These are phyloP conservation scores for Zoysia japonica DNA, from an alignment of 176 grass and related monocot genomes.

Conservation along the genomic window DNA sequence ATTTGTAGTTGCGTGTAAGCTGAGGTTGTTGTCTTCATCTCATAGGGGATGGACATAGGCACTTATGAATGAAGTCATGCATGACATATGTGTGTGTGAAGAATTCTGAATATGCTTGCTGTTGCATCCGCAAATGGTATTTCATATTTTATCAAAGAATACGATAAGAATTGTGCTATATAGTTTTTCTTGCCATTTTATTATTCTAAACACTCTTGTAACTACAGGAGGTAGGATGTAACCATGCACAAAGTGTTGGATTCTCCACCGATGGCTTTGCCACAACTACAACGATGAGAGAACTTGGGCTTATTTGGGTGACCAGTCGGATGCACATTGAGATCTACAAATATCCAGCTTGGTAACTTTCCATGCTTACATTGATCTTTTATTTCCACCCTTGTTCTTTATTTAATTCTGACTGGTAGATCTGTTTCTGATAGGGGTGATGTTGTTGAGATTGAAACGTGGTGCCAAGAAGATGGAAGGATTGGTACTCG, in stretches of 20 bases:
- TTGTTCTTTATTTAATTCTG: conserved; percentile 17
- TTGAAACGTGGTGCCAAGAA: conserved; percentile 98
- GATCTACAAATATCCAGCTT: conserved; percentile 94
- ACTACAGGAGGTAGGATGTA: conserved; percentile 91
- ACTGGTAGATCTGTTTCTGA: conserved; percentile 19
- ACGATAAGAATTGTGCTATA: neutral
- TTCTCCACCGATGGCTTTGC: conserved; percentile 99
- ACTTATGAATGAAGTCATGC: neutral
- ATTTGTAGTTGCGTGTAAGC: neutral
- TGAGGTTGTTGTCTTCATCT: neutral
- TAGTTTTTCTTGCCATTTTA: neutral
- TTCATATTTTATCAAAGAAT: neutral
- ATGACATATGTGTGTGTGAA: neutral
- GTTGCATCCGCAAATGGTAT: neutral
- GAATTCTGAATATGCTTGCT: neutral
- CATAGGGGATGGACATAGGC: neutral
- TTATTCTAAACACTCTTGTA: conserved; percentile 26
- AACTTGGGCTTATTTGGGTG: conserved; percentile 96
- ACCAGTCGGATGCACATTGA: conserved; percentile 97
- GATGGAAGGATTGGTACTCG: conserved; percentile 91
- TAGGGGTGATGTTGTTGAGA: conserved; percentile 96
- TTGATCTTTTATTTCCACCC: conserved; percentile 1
- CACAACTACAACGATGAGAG: conserved; percentile 88
- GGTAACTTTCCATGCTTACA: conserved; percentile 51
- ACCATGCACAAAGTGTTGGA: conserved; percentile 91